Evolutionary conservation across 2,329 filamentous ascomycete species (phyloP).

Genomic region (Sporothrix globosa): DNA sequence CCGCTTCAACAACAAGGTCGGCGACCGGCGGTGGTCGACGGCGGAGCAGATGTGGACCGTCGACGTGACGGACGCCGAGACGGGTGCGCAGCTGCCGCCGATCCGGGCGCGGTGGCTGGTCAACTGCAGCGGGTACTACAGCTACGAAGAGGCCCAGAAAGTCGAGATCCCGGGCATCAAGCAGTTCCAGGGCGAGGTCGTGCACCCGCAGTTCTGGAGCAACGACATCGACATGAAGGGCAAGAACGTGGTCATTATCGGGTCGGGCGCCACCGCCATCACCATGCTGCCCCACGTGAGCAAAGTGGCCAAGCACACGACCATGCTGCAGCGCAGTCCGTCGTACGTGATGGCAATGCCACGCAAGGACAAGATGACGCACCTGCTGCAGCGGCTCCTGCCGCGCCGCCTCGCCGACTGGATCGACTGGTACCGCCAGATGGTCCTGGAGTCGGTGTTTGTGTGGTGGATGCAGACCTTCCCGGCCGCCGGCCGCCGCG

Average conservation of each 20-base stretch:
- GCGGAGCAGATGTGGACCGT: constrained; percentile 60
- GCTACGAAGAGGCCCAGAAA: constrained; percentile 65
- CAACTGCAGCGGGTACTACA: constrained; percentile 69
- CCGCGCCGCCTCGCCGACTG: constrained; percentile 52
- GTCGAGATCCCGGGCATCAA: constrained; percentile 67
- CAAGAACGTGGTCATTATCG: constrained; percentile 73
- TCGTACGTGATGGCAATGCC: constrained; percentile 66
- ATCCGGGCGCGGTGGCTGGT: constrained; percentile 60
- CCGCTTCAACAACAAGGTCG: constrained; percentile 54
- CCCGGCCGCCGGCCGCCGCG: constrained; percentile 52
- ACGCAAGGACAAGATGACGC: constrained; percentile 46
- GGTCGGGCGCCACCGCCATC: constrained; percentile 77
- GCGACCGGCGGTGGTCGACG: constrained; percentile 57
- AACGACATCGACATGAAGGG: constrained; percentile 64
- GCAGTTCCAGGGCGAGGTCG: constrained; percentile 58
- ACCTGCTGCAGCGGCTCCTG: constrained; percentile 49
- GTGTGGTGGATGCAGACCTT: constrained; percentile 57
- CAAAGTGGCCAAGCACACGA: constrained; percentile 66
- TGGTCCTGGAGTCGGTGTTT: constrained; percentile 53
- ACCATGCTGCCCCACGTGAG: constrained; percentile 74
- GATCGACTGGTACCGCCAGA: constrained; percentile 54
- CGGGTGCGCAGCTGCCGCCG: constrained; percentile 32
- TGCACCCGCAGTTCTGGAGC: constrained; percentile 64
- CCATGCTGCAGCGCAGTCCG: constrained; percentile 80
- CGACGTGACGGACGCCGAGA: constrained; percentile 47